A percentile compares a stretch with the other conserved stretches of the same genome.
phyloP scores from a whole-genome alignment of 2,329 filamentous ascomycete genomes.

The Cladosporium sp. region DNA sequence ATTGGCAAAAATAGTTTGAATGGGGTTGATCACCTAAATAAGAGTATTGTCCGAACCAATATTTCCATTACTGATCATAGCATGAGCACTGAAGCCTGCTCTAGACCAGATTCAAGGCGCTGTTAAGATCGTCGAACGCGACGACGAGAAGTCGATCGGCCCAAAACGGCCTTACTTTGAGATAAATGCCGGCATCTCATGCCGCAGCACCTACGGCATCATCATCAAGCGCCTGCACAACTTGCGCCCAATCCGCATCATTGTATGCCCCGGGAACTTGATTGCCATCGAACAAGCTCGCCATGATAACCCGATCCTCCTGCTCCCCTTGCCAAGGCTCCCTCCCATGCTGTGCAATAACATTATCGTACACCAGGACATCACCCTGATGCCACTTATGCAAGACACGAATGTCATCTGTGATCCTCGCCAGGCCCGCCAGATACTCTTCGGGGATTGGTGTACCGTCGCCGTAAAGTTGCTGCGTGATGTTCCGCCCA shows the following conservation, averaged over 20 bases:
- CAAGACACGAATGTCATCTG: conserved; percentile 45
- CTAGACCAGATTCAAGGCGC: too few relatives aligned
- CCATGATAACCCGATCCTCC: conserved; percentile 40
- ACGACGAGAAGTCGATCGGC: too few relatives aligned
- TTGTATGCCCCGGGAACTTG: conserved; percentile 41
- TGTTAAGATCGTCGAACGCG: too few relatives aligned
- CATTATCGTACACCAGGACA: conserved; percentile 45
- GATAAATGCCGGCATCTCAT: too few relatives aligned
- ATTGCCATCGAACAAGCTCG: conserved; percentile 44
- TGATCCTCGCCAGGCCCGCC: conserved; percentile 37
- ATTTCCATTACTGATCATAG: too few relatives aligned
- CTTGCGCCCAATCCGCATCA: conserved; percentile 40
- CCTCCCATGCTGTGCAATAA: conserved; percentile 45
- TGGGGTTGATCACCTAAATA: too few relatives aligned
- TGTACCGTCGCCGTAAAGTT: conserved; percentile 42
- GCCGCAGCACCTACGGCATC: neutral
- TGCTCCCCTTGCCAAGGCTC: conserved; percentile 45
- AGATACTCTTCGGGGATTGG: conserved; percentile 44
- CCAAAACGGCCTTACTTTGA: too few relatives aligned
- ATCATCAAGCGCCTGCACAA: conserved; percentile 38
- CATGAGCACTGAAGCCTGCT: too few relatives aligned
- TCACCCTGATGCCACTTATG: conserved; percentile 45
- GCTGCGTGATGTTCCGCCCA: conserved; percentile 32
- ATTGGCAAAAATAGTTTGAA: conserved; percentile 4
- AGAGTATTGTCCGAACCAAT: too few relatives aligned